phyloP scores from a whole-genome alignment of 2,329 filamentous ascomycete genomes.

The Colletotrichum tropicale region DNA sequence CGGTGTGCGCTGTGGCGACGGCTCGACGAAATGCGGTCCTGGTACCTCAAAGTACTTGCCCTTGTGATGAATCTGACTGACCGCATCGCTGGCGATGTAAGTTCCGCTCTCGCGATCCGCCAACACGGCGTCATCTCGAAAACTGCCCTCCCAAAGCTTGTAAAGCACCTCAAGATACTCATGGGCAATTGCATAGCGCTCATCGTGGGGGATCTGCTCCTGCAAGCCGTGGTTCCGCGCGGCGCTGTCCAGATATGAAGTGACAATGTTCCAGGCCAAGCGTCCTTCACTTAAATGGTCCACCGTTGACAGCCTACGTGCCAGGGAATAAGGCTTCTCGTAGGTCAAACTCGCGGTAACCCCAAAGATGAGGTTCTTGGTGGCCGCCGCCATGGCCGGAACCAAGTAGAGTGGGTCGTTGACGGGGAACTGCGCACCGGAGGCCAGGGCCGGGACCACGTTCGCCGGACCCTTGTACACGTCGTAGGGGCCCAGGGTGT shows the following conservation, averaged over 20 bases:
- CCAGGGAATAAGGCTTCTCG: constrained; percentile 71
- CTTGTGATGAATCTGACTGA: constrained; percentile 66
- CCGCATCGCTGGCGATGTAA: constrained; percentile 47
- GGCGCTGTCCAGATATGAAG: constrained; percentile 70
- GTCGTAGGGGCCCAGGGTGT: constrained; percentile 64
- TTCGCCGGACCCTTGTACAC: constrained; percentile 65
- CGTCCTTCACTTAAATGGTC: constrained; percentile 71
- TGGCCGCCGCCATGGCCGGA: constrained; percentile 71
- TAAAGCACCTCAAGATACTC: constrained; percentile 64
- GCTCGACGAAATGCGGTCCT: constrained; percentile 65
- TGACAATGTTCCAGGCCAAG: constrained; percentile 60
- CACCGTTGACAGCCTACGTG: constrained; percentile 67
- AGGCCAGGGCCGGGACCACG: constrained; percentile 59
- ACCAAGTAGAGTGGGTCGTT: constrained; percentile 69
- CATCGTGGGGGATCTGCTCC: constrained; percentile 53
- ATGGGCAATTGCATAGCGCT: constrained; percentile 63
- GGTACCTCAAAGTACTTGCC: constrained; percentile 65
- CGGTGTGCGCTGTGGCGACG: constrained; percentile 67
- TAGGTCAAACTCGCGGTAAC: constrained; percentile 73
- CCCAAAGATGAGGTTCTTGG: constrained; percentile 70
- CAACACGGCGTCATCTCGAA: constrained; percentile 60
- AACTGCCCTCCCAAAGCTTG: constrained; percentile 59
- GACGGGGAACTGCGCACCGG: constrained; percentile 74
- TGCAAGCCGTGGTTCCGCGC: constrained; percentile 65
- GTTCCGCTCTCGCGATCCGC: constrained; percentile 56